Percentiles rank a stretch among this genome's conserved stretches.
Evolutionary conservation across 768 basidiomycete genomes (phyloP).

Genomic region (Boletus rex-veris): DNA sequence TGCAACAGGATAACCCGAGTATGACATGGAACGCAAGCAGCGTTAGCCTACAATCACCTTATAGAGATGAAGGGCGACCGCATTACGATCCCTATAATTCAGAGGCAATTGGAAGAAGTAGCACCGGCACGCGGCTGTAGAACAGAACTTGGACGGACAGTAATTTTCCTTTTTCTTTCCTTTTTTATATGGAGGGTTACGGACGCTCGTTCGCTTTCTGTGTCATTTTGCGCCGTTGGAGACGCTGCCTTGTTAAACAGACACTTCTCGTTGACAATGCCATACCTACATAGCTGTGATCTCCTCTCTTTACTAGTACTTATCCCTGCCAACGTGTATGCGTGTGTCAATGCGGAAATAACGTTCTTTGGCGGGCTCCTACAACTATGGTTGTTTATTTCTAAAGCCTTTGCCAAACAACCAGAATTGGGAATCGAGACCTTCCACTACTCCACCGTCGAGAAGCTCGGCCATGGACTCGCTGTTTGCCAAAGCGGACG

Average conservation of each 20-base stretch:
- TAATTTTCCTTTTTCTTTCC: background rate
- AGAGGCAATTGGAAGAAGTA: conserved; percentile 26
- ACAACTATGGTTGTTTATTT: conserved; percentile 14
- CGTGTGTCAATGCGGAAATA: background rate
- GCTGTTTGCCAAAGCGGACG: conserved; percentile 67
- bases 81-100: conserved; percentile 28
- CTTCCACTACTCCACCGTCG: background rate
- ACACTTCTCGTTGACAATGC: conserved; percentile 1
- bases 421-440: background rate
- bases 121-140: conserved; percentile 24
- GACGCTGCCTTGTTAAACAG: conserved; percentile 4
- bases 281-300: conserved; percentile 12
- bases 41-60: conserved; percentile 41
- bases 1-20: conserved; percentile 59
- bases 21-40: conserved; percentile 58
- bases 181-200: background rate
- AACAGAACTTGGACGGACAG: conserved; percentile 4
- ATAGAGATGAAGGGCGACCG: conserved; percentile 30
- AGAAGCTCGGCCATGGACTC: conserved; percentile 47
- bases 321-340: background rate
- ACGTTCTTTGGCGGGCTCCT: background rate
- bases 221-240: background rate
- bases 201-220: conserved; percentile 7
- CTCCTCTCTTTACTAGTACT: background rate
- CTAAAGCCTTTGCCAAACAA: conserved; percentile 15